These are phyloP conservation scores for Musa schizocarpa DNA, from an alignment of 176 grass and related monocot species.

Conservation along the genomic window DNA sequence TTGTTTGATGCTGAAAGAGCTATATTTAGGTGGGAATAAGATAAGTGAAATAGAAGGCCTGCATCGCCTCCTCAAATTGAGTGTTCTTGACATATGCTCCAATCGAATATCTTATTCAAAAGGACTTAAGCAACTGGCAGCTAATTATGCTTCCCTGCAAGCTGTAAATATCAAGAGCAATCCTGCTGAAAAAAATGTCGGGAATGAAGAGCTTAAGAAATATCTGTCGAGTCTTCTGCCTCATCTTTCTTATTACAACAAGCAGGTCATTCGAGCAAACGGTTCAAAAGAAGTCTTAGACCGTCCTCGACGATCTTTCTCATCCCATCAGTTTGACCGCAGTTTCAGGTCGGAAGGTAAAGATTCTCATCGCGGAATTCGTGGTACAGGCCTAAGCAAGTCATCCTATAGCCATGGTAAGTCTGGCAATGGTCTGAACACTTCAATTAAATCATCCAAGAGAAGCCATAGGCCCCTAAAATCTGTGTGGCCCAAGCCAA, in stretches of 20 bases:
- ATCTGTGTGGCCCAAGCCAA: not conserved
- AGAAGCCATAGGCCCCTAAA: not conserved
- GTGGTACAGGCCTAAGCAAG: not conserved
- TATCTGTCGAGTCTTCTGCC: slow-evolving; percentile 63
- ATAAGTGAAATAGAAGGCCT: slow-evolving; percentile 92
- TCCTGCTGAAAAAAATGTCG: slow-evolving; percentile 77
- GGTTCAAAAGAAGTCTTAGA: slow-evolving; percentile 53
- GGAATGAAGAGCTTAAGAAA: slow-evolving; percentile 87
- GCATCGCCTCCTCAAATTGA: slow-evolving; percentile 83
- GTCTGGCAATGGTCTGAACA: not conserved
- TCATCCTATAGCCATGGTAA: not conserved
- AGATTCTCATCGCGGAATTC: not conserved
- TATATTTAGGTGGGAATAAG: slow-evolving; percentile 90
- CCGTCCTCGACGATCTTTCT: not conserved
- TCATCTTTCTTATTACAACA: slow-evolving; percentile 63
- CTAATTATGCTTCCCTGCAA: slow-evolving; percentile 79
- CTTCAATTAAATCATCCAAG: slow-evolving; percentile 4
- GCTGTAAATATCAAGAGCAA: slow-evolving; percentile 76
- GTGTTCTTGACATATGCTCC: slow-evolving; percentile 57
- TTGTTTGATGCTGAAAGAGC: slow-evolving; percentile 74
- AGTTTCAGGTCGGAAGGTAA: slow-evolving; percentile 14
- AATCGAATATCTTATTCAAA: slow-evolving; percentile 81
- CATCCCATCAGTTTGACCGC: slow-evolving; percentile 8
- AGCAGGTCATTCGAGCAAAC: slow-evolving; percentile 50
- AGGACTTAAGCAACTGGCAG: slow-evolving; percentile 59